Conservation (phyloP, 352 stramenopile species). For the Paralagenidium karlingii region DNA sequence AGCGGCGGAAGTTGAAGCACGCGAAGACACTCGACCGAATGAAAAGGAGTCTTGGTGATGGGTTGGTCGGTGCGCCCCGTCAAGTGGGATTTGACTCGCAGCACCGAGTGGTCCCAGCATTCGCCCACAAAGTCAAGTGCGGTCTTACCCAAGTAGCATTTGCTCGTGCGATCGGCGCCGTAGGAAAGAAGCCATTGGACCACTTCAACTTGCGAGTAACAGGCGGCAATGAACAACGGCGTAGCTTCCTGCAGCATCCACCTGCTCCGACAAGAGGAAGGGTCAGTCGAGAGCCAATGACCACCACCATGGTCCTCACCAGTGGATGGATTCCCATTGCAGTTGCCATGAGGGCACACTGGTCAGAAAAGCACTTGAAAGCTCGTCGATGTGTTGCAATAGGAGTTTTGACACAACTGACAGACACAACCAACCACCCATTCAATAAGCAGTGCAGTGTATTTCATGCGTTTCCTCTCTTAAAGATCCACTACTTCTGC, state of each 20-base stretch:
- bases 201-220: constrained; percentile 34
- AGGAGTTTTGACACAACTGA: constrained; percentile 20
- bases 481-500: neutral
- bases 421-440: neutral
- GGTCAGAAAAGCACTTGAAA: constrained; percentile 40
- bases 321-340: constrained; percentile 56
- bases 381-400: constrained; percentile 26
- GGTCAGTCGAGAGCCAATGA: neutral
- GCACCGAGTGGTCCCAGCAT: constrained; percentile 34
- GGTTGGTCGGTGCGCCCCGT: too few species aligned
- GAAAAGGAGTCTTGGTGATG: too few species aligned
- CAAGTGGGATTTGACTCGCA: too few species aligned
- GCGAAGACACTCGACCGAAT: constrained; percentile 22
- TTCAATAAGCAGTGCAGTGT: neutral
- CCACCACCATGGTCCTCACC: too few species aligned
- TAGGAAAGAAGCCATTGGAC: constrained; percentile 42
- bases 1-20: constrained; percentile 21
- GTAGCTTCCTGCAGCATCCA: constrained; percentile 58
- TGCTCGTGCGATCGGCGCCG: constrained; percentile 30
- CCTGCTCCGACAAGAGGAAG: constrained; percentile 6
- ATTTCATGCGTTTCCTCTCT: too few species aligned
- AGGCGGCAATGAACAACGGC: constrained; percentile 45
- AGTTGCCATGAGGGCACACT: constrained; percentile 38
- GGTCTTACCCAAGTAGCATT: constrained; percentile 39
- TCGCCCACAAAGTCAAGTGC: constrained; percentile 38